Conservation (phyloP, 306 rosid species). For the Medicago ruthenica region DNA sequence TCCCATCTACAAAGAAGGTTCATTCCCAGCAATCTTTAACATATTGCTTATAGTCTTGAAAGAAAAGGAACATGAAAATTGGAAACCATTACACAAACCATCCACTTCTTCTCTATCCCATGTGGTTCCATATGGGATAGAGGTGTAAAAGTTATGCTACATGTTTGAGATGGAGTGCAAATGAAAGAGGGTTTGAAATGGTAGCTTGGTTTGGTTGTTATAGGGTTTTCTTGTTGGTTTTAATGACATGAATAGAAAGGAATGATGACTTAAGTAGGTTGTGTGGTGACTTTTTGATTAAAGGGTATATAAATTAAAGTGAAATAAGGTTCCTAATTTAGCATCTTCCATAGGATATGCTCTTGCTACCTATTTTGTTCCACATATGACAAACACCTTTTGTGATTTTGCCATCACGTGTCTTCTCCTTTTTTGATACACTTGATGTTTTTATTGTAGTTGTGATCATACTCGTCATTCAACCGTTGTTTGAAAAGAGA, state of each 20-base stretch:
- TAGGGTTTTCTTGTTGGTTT: conserved; percentile 60
- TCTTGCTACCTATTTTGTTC: conserved; percentile 54
- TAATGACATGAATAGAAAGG: conserved; percentile 55
- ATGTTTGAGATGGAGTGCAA: conserved; percentile 48
- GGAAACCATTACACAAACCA: conserved; percentile 30
- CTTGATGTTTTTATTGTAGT: conserved; percentile 5
- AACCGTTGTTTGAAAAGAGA: conserved; percentile 32
- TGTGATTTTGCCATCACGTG: conserved; percentile 36
- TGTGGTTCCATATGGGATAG: conserved; percentile 40
- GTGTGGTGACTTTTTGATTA: conserved; percentile 54
- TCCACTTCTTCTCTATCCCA: conserved; percentile 44
- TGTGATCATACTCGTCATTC: conserved; percentile 35
- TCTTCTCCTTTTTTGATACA: conserved; percentile 37
- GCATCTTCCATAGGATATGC: conserved; percentile 97
- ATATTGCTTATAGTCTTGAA: conserved; percentile 32
- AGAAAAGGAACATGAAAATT: conserved; percentile 34
- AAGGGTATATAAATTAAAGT: conserved; percentile 48
- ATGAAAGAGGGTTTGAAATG: conserved; percentile 62
- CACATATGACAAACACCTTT: conserved; percentile 54
- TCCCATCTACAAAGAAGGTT: conserved; percentile 48
- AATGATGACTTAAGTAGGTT: conserved; percentile 68
- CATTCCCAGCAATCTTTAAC: conserved; percentile 43
- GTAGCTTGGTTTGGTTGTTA: conserved; percentile 59
- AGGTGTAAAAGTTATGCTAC: conserved; percentile 48
- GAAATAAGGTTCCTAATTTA: conserved; percentile 56